A percentile compares a stretch with the other conserved stretches of the same genome.
These are phyloP conservation scores for Alternaria sp. DNA, from an alignment of 2,329 filamentous ascomycete genomes.

Conservation along the genomic window DNA sequence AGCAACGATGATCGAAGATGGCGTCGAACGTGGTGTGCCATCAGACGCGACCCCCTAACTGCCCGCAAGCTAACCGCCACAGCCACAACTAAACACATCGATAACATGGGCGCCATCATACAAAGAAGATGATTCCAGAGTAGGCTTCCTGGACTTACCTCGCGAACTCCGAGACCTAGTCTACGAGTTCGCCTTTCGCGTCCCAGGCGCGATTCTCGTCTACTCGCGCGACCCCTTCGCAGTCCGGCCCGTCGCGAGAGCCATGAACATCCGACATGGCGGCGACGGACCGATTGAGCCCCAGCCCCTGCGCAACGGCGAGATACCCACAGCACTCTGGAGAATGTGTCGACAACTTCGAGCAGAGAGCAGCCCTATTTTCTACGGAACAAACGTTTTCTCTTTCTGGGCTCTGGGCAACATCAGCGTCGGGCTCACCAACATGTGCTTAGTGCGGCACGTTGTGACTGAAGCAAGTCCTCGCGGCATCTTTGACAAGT, in stretches of 20 bases:
- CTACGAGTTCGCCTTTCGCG: slow-evolving; percentile 35
- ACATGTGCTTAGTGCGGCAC: slow-evolving; percentile 29
- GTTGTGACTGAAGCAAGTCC: slow-evolving; percentile 35
- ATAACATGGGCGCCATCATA: slow-evolving; percentile 34
- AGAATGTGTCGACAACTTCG: slow-evolving; percentile 55
- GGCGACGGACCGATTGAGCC: slow-evolving; percentile 37
- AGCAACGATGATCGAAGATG: background rate
- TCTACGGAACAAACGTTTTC: slow-evolving; percentile 61
- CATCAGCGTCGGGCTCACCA: slow-evolving; percentile 22
- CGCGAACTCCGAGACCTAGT: slow-evolving; percentile 43
- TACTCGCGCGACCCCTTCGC: slow-evolving; percentile 32
- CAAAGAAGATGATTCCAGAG: slow-evolving; percentile 21
- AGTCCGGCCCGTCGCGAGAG: slow-evolving; percentile 25
- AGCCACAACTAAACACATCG: slow-evolving; percentile 13
- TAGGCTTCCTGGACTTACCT: slow-evolving; percentile 44
- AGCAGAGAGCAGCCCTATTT: slow-evolving; percentile 54
- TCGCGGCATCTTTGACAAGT: slow-evolving; percentile 30
- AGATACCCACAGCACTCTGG: slow-evolving; percentile 39
- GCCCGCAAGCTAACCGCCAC: slow-evolving; percentile 7
- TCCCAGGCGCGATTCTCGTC: slow-evolving; percentile 42
- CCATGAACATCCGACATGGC: slow-evolving; percentile 38
- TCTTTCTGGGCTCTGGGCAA: slow-evolving; percentile 31
- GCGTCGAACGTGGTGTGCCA: background rate
- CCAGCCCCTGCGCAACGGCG: slow-evolving; percentile 21
- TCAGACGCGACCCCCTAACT: background rate